Evolutionary conservation across 371 early-diverging fungal species (phyloP), one percentile per base, ranked within the genome.

Genomic region (Circinella umbellata): DNA sequence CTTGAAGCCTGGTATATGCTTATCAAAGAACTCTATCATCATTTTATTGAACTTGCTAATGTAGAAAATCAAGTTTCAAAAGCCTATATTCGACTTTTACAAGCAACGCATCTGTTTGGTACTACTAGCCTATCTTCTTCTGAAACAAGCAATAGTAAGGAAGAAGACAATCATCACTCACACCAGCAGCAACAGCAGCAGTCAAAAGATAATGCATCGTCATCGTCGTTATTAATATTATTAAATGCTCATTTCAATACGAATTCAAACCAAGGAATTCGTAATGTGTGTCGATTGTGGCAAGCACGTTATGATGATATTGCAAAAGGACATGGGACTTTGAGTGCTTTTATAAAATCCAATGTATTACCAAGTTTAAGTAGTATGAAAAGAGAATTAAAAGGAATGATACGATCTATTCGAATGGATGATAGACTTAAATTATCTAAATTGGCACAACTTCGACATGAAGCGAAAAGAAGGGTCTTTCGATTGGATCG

Each of bases 301-400:
- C 78, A 80, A 47, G 46, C 38, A 0, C 73, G 78, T 14, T 76
- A 80, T 55, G 18, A 38, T 6, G 67, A 69, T 35, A 60, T 69
- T 7, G 65, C 77, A 4, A 74, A 72, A 17, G 78, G 76, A 20
- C 82, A 82, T 48, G 69, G 70, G 17, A 76, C 73, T 4, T 64
- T 78, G 42, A 71, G 68, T 36, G 67, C 61, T 0, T 82, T 74
- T 69, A 46, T 82, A 48, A 67, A 75, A 47, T 70, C 67, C 27
- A 73, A 77, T 34, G 80, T 73, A 4, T 64, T 82, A 4, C 79
- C 83, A 0, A 69, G 64, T 1, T 54, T 82, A 8, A 53, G 67
- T n/a, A 77, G 72, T 17, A 80, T 82, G 27, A 80, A 82, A 36
- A 69, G 72, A 1, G 80, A 82, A 37, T 57, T 82, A 17, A 80